Base-by-base conservation (phyloP, 768 basidiomycete genomes). In the Russula olivacea region DNA sequence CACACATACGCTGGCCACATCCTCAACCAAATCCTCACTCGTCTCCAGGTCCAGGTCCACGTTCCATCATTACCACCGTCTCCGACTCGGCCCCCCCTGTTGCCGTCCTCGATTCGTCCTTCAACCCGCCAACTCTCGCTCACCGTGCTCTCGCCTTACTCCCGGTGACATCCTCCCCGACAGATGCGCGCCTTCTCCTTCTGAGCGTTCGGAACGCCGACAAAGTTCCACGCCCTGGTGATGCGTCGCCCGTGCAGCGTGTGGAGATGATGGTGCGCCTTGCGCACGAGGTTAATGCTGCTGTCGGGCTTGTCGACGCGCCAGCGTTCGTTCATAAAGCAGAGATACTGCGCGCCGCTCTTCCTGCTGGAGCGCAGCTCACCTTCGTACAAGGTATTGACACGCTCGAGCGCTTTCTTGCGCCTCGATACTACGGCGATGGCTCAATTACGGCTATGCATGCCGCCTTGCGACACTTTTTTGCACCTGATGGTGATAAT, bases 291-390 rank as follows among this genome's bases (percentile, higher is more conserved):
- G 70, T 84, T 52, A 58, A 64, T 19, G 78, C 89, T 40, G 93
- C 91, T 0, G 81, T 96, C 8, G 95, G 83, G 9, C 81, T 94
- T 67, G 83, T 92, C 63, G 83, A 93, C 71, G 91, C 93, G 69
- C 92, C 94, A 12, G 91, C 87, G 0, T 97, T 98, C 72, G 88
- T 90, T 28, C 83, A 86, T 19, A 98, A 98, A 75, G 87, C 89
- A 15, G 73, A 72, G 12, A 74, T 77, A 47, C 74, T 96, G 32
- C 81, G 78, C 53, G 68, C 70, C 8, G 86, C 81, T 69, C 77
- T 91, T 45, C 73, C 68, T 49, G 66, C 68, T 15, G 75, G 78
- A 64, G 72, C 79, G 3, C 78, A 81, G 62, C 74, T 94, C 21
- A 81, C 82, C 1, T 93, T 93, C 71, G 75, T 93, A 30, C 76